Conservation (phyloP, 2,329 filamentous ascomycete species). For the Bipolaris zeicola region DNA sequence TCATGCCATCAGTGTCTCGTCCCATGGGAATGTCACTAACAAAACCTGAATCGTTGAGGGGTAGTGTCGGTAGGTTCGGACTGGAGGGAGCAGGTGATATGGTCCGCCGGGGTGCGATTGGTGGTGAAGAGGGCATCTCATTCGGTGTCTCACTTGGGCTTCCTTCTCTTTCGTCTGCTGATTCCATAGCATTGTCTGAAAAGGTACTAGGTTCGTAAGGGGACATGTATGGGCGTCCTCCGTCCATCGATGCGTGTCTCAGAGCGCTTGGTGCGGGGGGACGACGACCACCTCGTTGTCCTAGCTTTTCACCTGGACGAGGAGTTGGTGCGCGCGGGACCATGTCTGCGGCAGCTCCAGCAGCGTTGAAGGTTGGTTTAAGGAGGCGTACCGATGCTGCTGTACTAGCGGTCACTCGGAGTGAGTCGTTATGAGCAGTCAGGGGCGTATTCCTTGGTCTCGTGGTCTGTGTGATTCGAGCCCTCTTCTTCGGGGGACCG, state of each 20-base stretch:
- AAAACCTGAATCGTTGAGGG: constrained; percentile 74
- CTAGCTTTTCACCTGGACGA: constrained; percentile 59
- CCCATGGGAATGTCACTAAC: constrained; percentile 80
- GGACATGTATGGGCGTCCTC: constrained; percentile 37
- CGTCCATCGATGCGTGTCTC: constrained; percentile 66
- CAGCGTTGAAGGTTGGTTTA: constrained; percentile 67
- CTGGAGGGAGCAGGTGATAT: constrained; percentile 75
- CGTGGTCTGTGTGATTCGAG: constrained; percentile 74
- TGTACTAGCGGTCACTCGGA: constrained; percentile 89
- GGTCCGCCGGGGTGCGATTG: constrained; percentile 66
- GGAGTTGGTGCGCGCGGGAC: constrained; percentile 79
- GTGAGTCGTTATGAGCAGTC: constrained; percentile 74
- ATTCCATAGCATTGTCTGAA: constrained; percentile 53
- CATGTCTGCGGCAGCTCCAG: constrained; percentile 67
- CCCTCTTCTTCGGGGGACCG: constrained; percentile 73
- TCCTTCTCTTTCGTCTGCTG: constrained; percentile 55
- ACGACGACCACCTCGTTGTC: constrained; percentile 38
- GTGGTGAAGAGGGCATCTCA: constrained; percentile 89
- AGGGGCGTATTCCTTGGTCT: constrained; percentile 75
- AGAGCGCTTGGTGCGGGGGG: constrained; percentile 55
- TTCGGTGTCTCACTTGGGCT: constrained; percentile 67
- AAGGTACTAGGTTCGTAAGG: constrained; percentile 42
- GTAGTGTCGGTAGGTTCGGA: constrained; percentile 67
- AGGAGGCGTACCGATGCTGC: constrained; percentile 86
- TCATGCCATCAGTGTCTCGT: constrained; percentile 66